Evolutionary conservation across 2,329 filamentous ascomycete species (phyloP).

Genomic region (Colletotrichum sp.): DNA sequence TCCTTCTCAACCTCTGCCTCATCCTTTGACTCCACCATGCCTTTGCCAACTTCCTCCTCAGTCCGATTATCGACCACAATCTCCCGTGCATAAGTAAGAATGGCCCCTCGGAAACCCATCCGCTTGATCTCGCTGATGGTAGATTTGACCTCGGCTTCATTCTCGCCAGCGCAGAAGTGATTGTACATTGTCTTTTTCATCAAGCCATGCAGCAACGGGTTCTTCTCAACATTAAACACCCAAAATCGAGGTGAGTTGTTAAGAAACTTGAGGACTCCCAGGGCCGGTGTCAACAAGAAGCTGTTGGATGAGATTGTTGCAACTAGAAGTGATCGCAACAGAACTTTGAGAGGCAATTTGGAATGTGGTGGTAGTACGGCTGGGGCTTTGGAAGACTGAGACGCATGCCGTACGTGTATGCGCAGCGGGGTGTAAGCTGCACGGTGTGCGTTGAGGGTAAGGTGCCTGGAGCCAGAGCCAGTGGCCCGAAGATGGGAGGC

Average conservation of each 20-base stretch:
- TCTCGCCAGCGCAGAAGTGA: conserved; percentile 90
- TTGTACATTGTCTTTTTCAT: conserved; percentile 86
- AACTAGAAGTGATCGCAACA: not conserved
- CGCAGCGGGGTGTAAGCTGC: not conserved
- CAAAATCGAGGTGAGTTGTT: not conserved
- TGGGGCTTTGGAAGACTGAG: not conserved
- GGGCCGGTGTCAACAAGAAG: not conserved
- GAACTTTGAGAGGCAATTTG: not conserved
- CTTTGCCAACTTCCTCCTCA: conserved; percentile 48
- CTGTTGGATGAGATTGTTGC: not conserved
- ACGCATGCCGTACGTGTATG: not conserved
- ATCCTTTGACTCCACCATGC: conserved; percentile 52
- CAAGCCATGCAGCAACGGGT: conserved; percentile 71
- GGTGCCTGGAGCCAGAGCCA: not conserved
- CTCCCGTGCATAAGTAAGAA: conserved; percentile 84
- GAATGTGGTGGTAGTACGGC: not conserved
- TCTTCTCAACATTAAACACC: conserved; percentile 72
- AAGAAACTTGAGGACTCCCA: not conserved
- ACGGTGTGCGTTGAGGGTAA: not conserved
- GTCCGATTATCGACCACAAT: conserved; percentile 69
- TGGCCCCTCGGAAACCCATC: conserved; percentile 83
- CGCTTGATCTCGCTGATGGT: conserved; percentile 70
- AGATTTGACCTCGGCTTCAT: conserved; percentile 66
- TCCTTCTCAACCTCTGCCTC: conserved; percentile 49
- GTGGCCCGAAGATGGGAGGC: not conserved